Conservation (phyloP, 768 basidiomycete genomes). For the Rhodocollybia butyracea region DNA sequence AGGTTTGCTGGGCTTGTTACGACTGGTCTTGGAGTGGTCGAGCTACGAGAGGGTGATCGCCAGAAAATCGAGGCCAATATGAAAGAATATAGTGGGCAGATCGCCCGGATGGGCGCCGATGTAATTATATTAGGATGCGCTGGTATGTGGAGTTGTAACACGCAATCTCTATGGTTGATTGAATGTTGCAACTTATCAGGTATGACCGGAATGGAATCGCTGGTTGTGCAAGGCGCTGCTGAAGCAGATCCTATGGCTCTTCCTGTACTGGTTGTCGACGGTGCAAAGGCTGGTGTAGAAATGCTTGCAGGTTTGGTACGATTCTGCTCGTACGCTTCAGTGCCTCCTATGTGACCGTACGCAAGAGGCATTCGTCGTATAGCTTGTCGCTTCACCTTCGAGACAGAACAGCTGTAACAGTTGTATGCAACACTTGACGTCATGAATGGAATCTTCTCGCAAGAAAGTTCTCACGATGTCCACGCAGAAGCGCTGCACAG, state of each 20-base stretch:
- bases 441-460: too few relatives aligned
- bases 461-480: too few relatives aligned
- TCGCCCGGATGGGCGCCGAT: constrained; percentile 29
- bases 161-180: not conserved
- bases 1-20: constrained; percentile 32
- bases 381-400: too few relatives aligned
- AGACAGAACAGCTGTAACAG: too few relatives aligned
- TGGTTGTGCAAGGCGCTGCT: constrained; percentile 16
- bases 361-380: too few relatives aligned
- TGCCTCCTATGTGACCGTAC: too few relatives aligned
- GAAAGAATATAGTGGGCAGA: constrained; percentile 25
- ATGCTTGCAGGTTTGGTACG: constrained; percentile 30
- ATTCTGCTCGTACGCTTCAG: constrained; percentile 9
- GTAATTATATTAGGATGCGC: constrained; percentile 37
- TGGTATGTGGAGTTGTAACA: constrained; percentile 17
- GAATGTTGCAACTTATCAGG: constrained; percentile 15
- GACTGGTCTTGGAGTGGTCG: constrained; percentile 30
- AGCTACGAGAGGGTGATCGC: constrained; percentile 29
- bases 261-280: constrained; percentile 30
- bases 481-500: too few relatives aligned
- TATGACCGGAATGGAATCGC: constrained; percentile 34
- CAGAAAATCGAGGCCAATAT: constrained; percentile 24
- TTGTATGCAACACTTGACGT: too few relatives aligned
- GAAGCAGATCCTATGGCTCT: constrained; percentile 21
- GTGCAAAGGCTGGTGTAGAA: constrained; percentile 35